Evolutionary conservation across 345 rosid genomes (phyloP).

Genomic region (Aethionema arabicum): DNA sequence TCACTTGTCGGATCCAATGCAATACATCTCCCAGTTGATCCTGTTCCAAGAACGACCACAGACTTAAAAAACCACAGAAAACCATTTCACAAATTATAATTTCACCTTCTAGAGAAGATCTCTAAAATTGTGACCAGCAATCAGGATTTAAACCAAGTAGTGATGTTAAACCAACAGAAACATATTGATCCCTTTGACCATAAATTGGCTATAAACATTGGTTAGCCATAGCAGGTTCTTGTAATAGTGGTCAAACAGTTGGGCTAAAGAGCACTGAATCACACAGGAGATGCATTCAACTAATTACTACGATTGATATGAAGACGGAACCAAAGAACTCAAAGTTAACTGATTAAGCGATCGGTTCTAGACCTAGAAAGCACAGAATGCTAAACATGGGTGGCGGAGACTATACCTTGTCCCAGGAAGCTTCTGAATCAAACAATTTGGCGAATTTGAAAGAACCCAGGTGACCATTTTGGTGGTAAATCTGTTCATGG

Average conservation of each 20-base stretch:
- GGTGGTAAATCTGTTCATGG: conserved; percentile 39
- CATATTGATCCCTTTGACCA: not conserved
- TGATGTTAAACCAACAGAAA: conserved; percentile 1
- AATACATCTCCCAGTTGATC: conserved; percentile 98
- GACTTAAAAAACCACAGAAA: not conserved
- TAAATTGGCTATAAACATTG: not conserved
- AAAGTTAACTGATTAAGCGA: not conserved
- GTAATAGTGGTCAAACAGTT: not conserved
- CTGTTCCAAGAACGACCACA: conserved; percentile 43
- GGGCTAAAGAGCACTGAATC: not conserved
- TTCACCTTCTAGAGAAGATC: conserved; percentile 32
- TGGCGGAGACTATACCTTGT: conserved; percentile 51
- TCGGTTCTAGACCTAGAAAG: not conserved
- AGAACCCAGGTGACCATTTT: conserved; percentile 70
- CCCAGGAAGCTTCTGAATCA: conserved; percentile 97
- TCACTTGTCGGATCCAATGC: conserved; percentile 95
- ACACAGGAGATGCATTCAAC: not conserved
- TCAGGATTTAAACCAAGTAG: not conserved
- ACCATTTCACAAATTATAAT: not conserved
- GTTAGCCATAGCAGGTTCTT: conserved; percentile 5
- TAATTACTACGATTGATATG: not conserved
- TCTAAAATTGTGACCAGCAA: conserved; percentile 25
- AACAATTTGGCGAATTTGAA: conserved; percentile 76
- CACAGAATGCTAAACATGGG: not conserved
- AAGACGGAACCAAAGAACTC: not conserved